Evolutionary conservation across 2,329 filamentous ascomycete genomes (phyloP).

Genomic region (Pleoardoris graminearum): DNA sequence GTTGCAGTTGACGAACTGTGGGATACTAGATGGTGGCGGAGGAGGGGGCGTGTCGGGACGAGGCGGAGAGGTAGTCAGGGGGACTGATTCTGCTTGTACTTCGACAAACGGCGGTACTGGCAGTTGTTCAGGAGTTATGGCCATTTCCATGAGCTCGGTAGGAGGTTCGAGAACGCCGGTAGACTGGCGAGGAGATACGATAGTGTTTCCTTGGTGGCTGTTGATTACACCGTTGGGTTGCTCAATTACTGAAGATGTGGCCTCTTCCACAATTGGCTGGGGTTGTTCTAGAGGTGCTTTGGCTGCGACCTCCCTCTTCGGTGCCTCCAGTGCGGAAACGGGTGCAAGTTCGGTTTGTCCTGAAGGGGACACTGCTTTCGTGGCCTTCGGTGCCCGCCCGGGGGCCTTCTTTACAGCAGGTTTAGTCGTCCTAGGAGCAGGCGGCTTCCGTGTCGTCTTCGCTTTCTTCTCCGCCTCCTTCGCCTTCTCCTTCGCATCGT

Average conservation of each 20-base stretch:
- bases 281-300: conserved; percentile 32
- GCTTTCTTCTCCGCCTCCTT: conserved; percentile 48
- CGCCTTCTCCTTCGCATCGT: conserved; percentile 56
- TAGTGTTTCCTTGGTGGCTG: neutral
- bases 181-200: conserved; percentile 19
- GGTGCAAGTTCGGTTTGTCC: conserved; percentile 35
- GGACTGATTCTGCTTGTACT: conserved; percentile 17
- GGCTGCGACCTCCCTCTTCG: conserved; percentile 27
- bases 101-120: conserved; percentile 38
- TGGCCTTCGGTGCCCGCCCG: conserved; percentile 29
- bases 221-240: neutral
- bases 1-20: conserved; percentile 41
- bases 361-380: conserved; percentile 36
- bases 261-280: conserved; percentile 28
- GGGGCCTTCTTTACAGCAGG: conserved; percentile 27
- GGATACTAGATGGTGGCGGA: conserved; percentile 37
- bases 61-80: conserved; percentile 30
- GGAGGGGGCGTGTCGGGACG: conserved; percentile 45
- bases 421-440: conserved; percentile 21
- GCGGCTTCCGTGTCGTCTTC: conserved; percentile 34
- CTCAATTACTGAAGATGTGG: conserved; percentile 13
- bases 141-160: conserved; percentile 34
- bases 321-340: conserved; percentile 41
- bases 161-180: conserved; percentile 31
- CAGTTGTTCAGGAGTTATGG: conserved; percentile 40